A percentile compares a stretch with the other conserved stretches of the same genome.
These are phyloP conservation scores for Aspergillus uvarum DNA, from an alignment of 2,329 filamentous ascomycete species.

Conservation along the genomic window DNA sequence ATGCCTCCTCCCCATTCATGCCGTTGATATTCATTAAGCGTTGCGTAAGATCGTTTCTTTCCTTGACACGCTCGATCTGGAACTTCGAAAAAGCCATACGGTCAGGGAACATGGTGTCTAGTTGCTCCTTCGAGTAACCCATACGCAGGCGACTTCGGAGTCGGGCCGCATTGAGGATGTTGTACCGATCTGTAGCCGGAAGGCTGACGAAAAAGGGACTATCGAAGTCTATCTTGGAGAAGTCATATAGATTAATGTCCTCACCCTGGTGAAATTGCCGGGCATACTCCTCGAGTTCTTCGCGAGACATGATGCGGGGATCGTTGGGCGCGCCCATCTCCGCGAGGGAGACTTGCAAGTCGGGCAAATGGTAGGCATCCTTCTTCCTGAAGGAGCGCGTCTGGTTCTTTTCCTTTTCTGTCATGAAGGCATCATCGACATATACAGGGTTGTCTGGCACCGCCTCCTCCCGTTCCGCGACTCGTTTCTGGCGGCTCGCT, in stretches of 20 bases:
- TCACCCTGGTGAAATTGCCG: conserved; percentile 88
- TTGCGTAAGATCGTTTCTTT: conserved; percentile 92
- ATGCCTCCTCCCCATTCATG: conserved; percentile 75
- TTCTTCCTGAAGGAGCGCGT: conserved; percentile 82
- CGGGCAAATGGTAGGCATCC: conserved; percentile 92
- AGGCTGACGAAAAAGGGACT: conserved; percentile 92
- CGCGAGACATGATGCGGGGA: conserved; percentile 91
- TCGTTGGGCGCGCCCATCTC: conserved; percentile 89
- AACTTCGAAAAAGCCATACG: conserved; percentile 96
- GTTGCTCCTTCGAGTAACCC: conserved; percentile 93
- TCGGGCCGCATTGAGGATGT: conserved; percentile 92
- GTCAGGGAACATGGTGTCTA: conserved; percentile 95
- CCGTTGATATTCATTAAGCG: conserved; percentile 91
- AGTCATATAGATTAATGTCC: conserved; percentile 87
- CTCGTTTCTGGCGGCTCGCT: conserved; percentile 54
- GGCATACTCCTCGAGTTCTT: conserved; percentile 92
- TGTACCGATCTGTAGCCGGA: conserved; percentile 88
- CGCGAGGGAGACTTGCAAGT: conserved; percentile 73
- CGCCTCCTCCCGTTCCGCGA: conserved; percentile 54
- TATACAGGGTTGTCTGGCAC: conserved; percentile 80
- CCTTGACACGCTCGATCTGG: conserved; percentile 89
- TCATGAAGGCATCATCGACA: conserved; percentile 84
- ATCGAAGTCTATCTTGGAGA: conserved; percentile 97
- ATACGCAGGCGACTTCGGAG: conserved; percentile 85
- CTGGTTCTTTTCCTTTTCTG: conserved; percentile 69